A percentile compares a stretch with the other conserved stretches of the same genome.
These are phyloP conservation scores for Candida krabiensis DNA, from an alignment of 805 yeast species.

Conservation along the genomic window DNA sequence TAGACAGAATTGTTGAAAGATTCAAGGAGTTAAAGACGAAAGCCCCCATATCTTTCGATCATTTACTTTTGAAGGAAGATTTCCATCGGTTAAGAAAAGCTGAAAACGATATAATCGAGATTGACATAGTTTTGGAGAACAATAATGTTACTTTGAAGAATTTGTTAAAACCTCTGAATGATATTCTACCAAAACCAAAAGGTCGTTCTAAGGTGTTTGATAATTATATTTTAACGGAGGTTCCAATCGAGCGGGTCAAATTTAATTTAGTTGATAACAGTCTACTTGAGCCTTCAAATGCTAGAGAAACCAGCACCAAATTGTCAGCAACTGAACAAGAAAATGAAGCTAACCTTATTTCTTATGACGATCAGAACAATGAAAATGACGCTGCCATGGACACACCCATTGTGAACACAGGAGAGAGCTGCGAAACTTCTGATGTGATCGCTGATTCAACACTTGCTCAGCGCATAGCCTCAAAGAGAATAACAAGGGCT, in stretches of 20 bases:
- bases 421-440: constrained; percentile 1
- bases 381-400: constrained; percentile 2
- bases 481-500: constrained; percentile 21
- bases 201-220: constrained; percentile 47
- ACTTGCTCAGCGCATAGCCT: constrained; percentile 20
- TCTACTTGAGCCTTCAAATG: constrained; percentile 1
- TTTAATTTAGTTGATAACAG: constrained; percentile 29
- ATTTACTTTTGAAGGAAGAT: constrained; percentile 13
- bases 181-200: constrained; percentile 38
- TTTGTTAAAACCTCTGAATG: constrained; percentile 23
- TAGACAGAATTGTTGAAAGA: constrained; percentile 7
- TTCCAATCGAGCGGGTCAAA: constrained; percentile 45
- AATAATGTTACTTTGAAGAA: constrained; percentile 18
- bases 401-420: not conserved
- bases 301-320: constrained; percentile 1
- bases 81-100: constrained; percentile 26
- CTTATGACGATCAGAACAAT: constrained; percentile 5
- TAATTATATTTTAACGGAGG: constrained; percentile 50
- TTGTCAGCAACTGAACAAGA: constrained; percentile 1
- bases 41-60: constrained; percentile 10
- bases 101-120: constrained; percentile 18
- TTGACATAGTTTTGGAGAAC: constrained; percentile 18
- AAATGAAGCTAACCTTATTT: constrained; percentile 7
- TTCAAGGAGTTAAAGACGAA: constrained; percentile 2
- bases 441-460: constrained; percentile 9